A percentile compares a stretch with the other conserved stretches of the same genome.
phyloP scores from a whole-genome alignment of 1,284 basidiomycete genomes.

The Phaffia rhodozyma region DNA sequence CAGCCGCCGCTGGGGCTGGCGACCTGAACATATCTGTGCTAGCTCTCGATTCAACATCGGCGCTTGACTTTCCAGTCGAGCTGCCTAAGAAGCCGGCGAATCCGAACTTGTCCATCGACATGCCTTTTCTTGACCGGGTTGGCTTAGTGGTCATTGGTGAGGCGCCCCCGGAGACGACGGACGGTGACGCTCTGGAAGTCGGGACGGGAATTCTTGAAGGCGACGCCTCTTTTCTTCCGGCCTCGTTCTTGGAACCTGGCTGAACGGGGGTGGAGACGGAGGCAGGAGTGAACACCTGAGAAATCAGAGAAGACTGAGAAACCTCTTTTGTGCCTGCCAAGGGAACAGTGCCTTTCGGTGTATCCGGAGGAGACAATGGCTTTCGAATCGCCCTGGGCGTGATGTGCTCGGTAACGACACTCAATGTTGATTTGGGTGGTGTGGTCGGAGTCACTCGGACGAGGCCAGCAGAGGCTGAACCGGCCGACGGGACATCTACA shows the following conservation, averaged over 20 bases:
- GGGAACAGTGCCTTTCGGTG: neutral
- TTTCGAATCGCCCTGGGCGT: neutral
- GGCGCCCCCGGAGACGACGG: neutral
- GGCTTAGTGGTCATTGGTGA: neutral
- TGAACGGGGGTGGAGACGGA: constrained; percentile 15
- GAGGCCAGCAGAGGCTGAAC: neutral
- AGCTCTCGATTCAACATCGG: constrained; percentile 20
- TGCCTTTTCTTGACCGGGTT: constrained; percentile 37
- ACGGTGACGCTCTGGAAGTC: neutral
- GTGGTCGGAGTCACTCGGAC: neutral
- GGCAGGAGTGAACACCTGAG: constrained; percentile 5
- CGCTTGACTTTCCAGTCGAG: constrained; percentile 4
- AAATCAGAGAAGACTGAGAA: neutral
- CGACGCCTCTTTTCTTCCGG: constrained; percentile 3
- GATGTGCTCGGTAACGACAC: neutral
- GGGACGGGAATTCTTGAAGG: neutral
- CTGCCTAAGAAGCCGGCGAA: constrained; percentile 50
- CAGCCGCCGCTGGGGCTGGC: neutral
- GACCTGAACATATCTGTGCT: constrained; percentile 15
- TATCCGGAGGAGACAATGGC: constrained; percentile 3
- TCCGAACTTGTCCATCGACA: constrained; percentile 64
- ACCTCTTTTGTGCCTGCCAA: neutral
- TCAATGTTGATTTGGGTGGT: neutral
- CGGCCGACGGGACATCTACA: neutral
- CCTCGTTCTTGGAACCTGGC: constrained; percentile 16